These are phyloP conservation scores for Pythium phragmiticola DNA, from an alignment of 352 stramenopile genomes.

Conservation along the genomic window DNA sequence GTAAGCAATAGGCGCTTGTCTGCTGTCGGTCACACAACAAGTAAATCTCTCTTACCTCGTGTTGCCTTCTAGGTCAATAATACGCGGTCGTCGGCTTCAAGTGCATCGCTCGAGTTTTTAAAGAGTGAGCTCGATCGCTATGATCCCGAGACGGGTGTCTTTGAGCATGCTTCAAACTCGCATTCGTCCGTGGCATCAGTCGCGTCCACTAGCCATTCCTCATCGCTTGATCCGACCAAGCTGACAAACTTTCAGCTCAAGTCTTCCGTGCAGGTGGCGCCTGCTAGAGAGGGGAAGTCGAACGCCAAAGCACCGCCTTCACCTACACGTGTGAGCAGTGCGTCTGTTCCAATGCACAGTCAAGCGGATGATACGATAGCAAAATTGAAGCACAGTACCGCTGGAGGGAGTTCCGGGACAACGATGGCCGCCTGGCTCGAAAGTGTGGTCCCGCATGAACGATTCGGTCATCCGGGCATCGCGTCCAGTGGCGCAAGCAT, in stretches of 20 bases:
- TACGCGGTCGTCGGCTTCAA: conserved; percentile 15
- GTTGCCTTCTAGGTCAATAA: not conserved
- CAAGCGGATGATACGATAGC: conserved; percentile 2
- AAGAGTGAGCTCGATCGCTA: conserved; percentile 65
- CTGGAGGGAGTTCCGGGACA: conserved; percentile 13
- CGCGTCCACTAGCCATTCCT: conserved; percentile 6
- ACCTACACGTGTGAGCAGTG: conserved; percentile 2
- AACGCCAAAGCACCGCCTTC: conserved; percentile 23
- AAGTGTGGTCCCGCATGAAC: conserved; percentile 38
- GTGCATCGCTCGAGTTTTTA: conserved; percentile 56
- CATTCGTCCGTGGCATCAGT: conserved; percentile 22
- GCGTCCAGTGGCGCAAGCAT: not conserved
- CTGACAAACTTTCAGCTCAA: conserved; percentile 13
- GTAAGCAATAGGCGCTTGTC: conserved; percentile 21
- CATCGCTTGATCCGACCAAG: conserved; percentile 21
- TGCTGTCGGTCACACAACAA: not conserved
- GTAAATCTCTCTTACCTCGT: not conserved
- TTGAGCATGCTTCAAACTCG: conserved; percentile 14
- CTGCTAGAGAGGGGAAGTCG: conserved; percentile 2
- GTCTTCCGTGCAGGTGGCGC: not conserved
- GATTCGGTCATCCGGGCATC: conserved; percentile 45
- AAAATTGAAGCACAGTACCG: conserved; percentile 22
- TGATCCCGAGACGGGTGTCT: conserved; percentile 36
- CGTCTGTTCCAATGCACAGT: not conserved
- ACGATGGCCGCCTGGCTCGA: conserved; percentile 51